These are phyloP conservation scores for Datisca glomerata DNA, from an alignment of 306 rosid species.

Conservation along the genomic window DNA sequence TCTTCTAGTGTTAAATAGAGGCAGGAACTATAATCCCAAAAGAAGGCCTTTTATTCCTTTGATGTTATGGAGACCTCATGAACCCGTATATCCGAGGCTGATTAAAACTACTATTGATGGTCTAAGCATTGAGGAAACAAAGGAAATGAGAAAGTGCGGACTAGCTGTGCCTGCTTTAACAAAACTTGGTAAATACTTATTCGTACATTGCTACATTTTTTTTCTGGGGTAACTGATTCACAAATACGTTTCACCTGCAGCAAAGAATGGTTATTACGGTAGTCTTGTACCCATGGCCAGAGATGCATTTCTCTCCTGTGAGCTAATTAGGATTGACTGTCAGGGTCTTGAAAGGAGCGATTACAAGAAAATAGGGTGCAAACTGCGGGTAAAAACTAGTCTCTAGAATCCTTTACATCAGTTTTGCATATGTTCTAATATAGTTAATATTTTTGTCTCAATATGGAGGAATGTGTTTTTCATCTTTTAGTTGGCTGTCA, in stretches of 20 bases:
- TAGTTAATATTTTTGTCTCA: no score
- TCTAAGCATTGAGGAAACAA: conserved; percentile 70
- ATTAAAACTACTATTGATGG: conserved; percentile 83
- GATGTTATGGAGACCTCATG: conserved; percentile 95
- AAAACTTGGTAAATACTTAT: conserved; percentile 73
- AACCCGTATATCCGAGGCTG: conserved; percentile 80
- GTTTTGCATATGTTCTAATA: no score
- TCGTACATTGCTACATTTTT: no score
- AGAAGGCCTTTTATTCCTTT: conserved; percentile 70
- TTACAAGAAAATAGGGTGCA: conserved; percentile 95
- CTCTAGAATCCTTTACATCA: not conserved
- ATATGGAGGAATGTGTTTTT: no score
- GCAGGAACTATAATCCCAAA: conserved; percentile 65
- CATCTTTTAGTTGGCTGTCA: no score
- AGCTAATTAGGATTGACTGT: conserved; percentile 79
- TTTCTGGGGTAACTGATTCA: no score
- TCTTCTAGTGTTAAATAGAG: conserved; percentile 65
- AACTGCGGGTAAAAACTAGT: conserved; percentile 50
- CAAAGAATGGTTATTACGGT: conserved; percentile 82
- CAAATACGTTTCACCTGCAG: conserved; percentile 29
- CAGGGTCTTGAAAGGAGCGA: conserved; percentile 79
- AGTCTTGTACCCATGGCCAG: conserved; percentile 78
- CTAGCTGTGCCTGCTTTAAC: conserved; percentile 67
- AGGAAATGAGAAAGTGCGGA: conserved; percentile 86
- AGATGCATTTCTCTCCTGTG: conserved; percentile 67